Percentiles rank a stretch among this genome's conserved stretches.
These are phyloP conservation scores for Ganoderma lingzhi DNA, from an alignment of 1,284 basidiomycete species.

Conservation along the genomic window DNA sequence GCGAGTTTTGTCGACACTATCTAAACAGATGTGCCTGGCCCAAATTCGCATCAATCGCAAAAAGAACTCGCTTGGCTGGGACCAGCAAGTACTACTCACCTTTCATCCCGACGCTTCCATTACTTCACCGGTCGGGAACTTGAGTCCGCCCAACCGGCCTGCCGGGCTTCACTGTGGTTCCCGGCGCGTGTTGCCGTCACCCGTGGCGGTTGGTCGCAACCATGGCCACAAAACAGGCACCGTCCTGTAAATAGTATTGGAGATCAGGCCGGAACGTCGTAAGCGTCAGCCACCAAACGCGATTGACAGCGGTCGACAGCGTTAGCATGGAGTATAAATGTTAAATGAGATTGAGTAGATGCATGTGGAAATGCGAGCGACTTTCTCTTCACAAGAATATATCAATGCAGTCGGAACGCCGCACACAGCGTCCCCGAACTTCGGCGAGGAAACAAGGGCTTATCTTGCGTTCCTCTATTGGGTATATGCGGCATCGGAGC, in stretches of 20 bases:
- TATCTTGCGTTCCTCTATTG: constrained; percentile 2
- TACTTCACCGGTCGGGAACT: background rate
- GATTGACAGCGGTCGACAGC: constrained; percentile 2
- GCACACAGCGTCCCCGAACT: background rate
- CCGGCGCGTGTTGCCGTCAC: constrained; percentile 5
- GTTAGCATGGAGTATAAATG: background rate
- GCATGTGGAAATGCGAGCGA: background rate
- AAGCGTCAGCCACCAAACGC: constrained; percentile 2
- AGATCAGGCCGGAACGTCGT: background rate
- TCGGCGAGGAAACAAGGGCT: background rate
- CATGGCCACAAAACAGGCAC: constrained; percentile 52
- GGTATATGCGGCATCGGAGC: constrained; percentile 5
- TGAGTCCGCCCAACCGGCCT: background rate
- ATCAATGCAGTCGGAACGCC: background rate
- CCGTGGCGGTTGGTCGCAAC: constrained; percentile 15
- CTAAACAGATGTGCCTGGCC: background rate
- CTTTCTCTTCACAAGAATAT: background rate
- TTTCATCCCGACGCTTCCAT: background rate
- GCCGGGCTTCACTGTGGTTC: constrained; percentile 7
- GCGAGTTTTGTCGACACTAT: background rate
- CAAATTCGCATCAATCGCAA: background rate
- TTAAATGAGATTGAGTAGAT: background rate
- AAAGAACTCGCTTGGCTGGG: background rate
- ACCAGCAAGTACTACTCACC: background rate
- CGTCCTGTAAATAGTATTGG: constrained; percentile 27